Evolutionary conservation across 75 land plant genomes (phyloP).

Genomic region (Selaginella tamariscina): DNA sequence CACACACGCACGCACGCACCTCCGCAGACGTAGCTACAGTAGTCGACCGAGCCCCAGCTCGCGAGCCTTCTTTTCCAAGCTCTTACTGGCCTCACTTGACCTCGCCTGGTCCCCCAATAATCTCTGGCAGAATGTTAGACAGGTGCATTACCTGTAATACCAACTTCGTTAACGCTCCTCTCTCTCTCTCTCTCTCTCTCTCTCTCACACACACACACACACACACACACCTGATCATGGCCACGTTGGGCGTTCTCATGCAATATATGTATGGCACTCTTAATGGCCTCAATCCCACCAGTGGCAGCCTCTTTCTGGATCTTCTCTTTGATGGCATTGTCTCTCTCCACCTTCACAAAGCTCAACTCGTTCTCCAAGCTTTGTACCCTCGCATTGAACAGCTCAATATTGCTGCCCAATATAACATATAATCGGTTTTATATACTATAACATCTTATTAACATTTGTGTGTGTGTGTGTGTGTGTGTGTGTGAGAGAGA

Average conservation of each 20-base stretch:
- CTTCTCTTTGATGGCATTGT: not conserved
- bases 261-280: not conserved
- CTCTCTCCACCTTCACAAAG: not conserved
- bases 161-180: too few relatives aligned
- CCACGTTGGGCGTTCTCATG: not conserved
- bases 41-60: not conserved
- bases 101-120: not conserved
- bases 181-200: too few relatives aligned
- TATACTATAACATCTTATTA: too few relatives aligned
- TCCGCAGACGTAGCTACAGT: not conserved
- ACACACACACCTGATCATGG: not conserved
- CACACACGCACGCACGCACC: too few relatives aligned
- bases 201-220: too few relatives aligned
- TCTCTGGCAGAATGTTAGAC: not conserved
- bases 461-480: too few relatives aligned
- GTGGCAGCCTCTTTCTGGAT: not conserved
- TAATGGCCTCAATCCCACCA: not conserved
- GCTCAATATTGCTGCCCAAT: not conserved
- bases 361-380: conserved; percentile 1
- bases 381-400: not conserved
- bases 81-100: not conserved
- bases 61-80: not conserved
- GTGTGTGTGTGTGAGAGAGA: too few relatives aligned
- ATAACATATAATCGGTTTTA: too few relatives aligned
- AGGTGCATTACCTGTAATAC: too few relatives aligned